Evolutionary conservation across 768 basidiomycete genomes (phyloP), one percentile per base, ranked within the genome.

Genomic region (Cubamyces lactineus): DNA sequence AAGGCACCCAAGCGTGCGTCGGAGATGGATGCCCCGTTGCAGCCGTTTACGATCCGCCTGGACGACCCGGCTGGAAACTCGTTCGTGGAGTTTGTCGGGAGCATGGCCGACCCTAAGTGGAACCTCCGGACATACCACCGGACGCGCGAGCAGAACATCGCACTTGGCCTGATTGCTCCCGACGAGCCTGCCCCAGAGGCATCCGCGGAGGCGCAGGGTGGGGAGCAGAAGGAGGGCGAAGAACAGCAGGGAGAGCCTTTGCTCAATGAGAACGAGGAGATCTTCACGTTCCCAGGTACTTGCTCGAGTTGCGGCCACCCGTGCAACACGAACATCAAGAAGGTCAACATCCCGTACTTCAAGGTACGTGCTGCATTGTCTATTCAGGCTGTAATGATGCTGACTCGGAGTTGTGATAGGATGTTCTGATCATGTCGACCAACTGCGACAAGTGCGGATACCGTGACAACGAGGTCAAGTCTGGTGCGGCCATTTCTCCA

Each of bases 401-500:
- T 55, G 28, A 42, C 34, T 24, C 17, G 21, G 3, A 16, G 34
- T 11, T 51, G 24, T 8, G 38, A 7, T 64, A 97, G 96, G 95
- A 99, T 68, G 89, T 94, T 58, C 77, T 98, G 56, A 96, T 98
- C 76, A 98, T 98, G 95, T 96, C 96, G 23, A 96, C 96, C 6
- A 98, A 97, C 73, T 98, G 97, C 73, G 93, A 95, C 60, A 75
- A 78, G 53, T 99, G 97, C 74, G 97, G 97, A 1, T 99, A 98
- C 75, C 83, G 93, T 59, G 97, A 99, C 75, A 98, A 96, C 70
- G 97, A 99, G 77, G 91, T 99, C 70, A 99, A 99, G 74, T 92
- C 94, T 5, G 94, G 96, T 21, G 78, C 87, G 2, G 95, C 96
- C 0, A 92, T 98, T 59, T 92, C 96, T 3, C 84, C 83, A 4